A percentile compares a stretch with the other conserved stretches of the same genome.
Conservation (phyloP, 2,329 filamentous ascomycete genomes). For the Penicillium sp. region DNA sequence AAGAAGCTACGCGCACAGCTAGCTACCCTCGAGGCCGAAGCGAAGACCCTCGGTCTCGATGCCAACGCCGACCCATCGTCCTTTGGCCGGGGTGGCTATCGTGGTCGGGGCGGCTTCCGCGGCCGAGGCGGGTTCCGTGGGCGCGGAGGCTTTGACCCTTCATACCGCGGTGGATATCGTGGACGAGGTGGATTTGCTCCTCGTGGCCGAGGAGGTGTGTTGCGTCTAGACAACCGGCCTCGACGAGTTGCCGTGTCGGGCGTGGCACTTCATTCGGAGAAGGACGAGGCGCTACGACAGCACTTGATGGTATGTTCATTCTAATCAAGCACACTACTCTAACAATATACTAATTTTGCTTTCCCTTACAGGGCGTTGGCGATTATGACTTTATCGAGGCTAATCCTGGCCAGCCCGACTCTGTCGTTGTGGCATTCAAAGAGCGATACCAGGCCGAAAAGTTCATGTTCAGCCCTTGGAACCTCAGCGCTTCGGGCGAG, state of each 20-base stretch:
- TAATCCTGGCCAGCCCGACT: slow-evolving; percentile 44
- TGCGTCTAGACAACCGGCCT: slow-evolving; percentile 63
- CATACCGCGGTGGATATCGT: slow-evolving; percentile 45
- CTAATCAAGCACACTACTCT: background rate
- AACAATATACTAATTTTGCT: slow-evolving; percentile 14
- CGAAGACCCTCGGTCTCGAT: slow-evolving; percentile 57
- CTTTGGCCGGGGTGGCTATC: slow-evolving; percentile 34
- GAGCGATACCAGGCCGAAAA: slow-evolving; percentile 59
- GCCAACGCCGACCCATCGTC: slow-evolving; percentile 31
- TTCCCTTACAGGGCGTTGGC: slow-evolving; percentile 44
- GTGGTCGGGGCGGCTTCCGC: slow-evolving; percentile 40
- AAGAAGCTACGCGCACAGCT: slow-evolving; percentile 59
- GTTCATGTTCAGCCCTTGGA: slow-evolving; percentile 52
- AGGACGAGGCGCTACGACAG: slow-evolving; percentile 61
- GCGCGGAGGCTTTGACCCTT: slow-evolving; percentile 45
- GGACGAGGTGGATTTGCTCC: slow-evolving; percentile 46
- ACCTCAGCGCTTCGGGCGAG: slow-evolving; percentile 58
- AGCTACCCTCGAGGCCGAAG: slow-evolving; percentile 60
- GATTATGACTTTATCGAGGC: slow-evolving; percentile 52
- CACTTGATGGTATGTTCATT: slow-evolving; percentile 55
- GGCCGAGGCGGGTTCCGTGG: slow-evolving; percentile 50
- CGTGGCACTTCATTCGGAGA: slow-evolving; percentile 51
- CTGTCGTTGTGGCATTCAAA: slow-evolving; percentile 51
- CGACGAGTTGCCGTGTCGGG: slow-evolving; percentile 57
- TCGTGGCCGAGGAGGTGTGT: slow-evolving; percentile 54